Evolutionary conservation across 805 yeast genomes (phyloP).

Genomic region (Metschnikowia lunata): DNA sequence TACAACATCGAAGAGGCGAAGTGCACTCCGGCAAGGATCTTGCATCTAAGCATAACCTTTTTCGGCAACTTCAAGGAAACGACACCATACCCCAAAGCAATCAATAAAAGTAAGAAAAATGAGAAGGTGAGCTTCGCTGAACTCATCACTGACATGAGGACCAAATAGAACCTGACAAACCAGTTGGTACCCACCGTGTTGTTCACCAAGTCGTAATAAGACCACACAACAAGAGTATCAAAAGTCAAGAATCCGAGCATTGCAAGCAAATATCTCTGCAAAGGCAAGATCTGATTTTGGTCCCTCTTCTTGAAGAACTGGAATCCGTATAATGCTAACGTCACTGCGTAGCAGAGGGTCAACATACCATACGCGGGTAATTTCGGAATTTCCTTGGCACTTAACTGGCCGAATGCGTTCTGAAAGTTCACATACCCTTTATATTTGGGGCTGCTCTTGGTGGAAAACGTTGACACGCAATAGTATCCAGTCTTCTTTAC

Average conservation of each 20-base stretch:
- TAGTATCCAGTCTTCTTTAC: slow-evolving; percentile 82
- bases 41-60: slow-evolving; percentile 60
- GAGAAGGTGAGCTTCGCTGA: slow-evolving; percentile 82
- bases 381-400: slow-evolving; percentile 89
- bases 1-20: slow-evolving; percentile 34
- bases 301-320: slow-evolving; percentile 76
- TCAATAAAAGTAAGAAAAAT: slow-evolving; percentile 78
- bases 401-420: slow-evolving; percentile 85
- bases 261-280: slow-evolving; percentile 86
- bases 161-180: slow-evolving; percentile 65
- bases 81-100: slow-evolving; percentile 90
- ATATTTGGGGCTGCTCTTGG: slow-evolving; percentile 42
- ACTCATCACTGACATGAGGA: slow-evolving; percentile 72
- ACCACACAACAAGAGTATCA: slow-evolving; percentile 87
- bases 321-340: slow-evolving; percentile 78
- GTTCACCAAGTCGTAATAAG: slow-evolving; percentile 82
- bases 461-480: slow-evolving; percentile 73
- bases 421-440: slow-evolving; percentile 74
- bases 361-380: slow-evolving; percentile 83
- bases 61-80: slow-evolving; percentile 81
- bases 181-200: slow-evolving; percentile 46
- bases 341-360: slow-evolving; percentile 77
- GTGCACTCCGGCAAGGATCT: slow-evolving; percentile 38
- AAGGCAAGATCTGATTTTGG: slow-evolving; percentile 73
- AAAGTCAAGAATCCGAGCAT: slow-evolving; percentile 77